phyloP scores from a whole-genome alignment of 345 rosid species.

The Rhodamnia argentea region DNA sequence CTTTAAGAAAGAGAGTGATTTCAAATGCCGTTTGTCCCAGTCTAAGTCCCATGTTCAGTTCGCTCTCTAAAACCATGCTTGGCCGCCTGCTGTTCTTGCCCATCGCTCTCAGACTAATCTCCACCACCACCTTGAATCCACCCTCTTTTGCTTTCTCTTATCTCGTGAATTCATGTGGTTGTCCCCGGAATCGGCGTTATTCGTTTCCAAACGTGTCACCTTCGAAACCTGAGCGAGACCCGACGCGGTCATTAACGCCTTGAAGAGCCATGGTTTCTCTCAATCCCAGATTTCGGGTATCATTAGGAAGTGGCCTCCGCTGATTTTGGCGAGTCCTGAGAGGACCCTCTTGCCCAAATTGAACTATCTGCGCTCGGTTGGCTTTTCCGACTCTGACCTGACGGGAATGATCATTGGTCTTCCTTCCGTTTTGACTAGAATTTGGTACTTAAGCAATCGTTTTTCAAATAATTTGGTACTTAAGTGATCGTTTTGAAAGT shows the following conservation, averaged over 20 bases:
- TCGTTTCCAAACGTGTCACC: neutral
- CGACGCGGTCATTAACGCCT: conserved; percentile 1
- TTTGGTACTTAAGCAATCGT: too few species aligned
- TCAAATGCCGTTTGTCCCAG: neutral
- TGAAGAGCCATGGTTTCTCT: conserved; percentile 16
- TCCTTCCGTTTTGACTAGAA: neutral
- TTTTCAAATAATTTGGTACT: too few species aligned
- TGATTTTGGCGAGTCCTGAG: conserved; percentile 3
- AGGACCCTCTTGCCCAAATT: conserved; percentile 25
- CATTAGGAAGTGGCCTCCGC: neutral
- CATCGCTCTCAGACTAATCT: neutral
- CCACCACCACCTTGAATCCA: neutral
- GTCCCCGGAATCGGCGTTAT: conserved; percentile 5
- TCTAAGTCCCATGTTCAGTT: neutral
- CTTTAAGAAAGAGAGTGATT: neutral
- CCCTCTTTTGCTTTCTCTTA: neutral
- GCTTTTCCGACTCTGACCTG: conserved; percentile 10
- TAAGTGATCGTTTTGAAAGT: too few species aligned
- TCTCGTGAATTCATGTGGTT: neutral
- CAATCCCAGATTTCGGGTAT: conserved; percentile 7
- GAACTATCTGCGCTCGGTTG: conserved; percentile 20
- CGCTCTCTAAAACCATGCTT: neutral
- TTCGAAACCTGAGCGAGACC: conserved; percentile 8
- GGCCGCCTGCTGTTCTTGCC: neutral
- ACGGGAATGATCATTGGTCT: neutral